Evolutionary conservation across 805 yeast genomes (phyloP), one percentile per base, ranked within the genome.

Genomic region (Teunomyces tritomae): DNA sequence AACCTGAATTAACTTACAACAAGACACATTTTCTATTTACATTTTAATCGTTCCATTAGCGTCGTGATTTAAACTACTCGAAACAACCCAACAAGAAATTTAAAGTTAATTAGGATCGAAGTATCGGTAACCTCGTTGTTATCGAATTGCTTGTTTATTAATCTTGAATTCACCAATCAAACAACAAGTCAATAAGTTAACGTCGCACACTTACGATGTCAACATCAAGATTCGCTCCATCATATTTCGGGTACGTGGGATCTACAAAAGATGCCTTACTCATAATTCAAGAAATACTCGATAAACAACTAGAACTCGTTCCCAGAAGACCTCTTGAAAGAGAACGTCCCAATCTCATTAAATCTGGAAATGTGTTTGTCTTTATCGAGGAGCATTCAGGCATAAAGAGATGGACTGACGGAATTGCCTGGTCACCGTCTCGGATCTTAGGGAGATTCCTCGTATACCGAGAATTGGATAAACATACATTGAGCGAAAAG

Each of bases 401-500:
- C 2, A 90, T 91, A 50, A 87, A 87, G 62, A 75, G 98, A 49
- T 91, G 98, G 98, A 91, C 98, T 1, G 98, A 91, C 60, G 96
- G 97, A n/a, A 80, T 88, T 10, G 74, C 91, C 10, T 91, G 98
- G 98, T 83, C 91, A 2, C 96, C 97, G 0, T 85, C 95, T 2
- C 74, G 97, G 43, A 89, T 91, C 34, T 74, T 89, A 26, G 96
- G 96, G 5, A 75, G 94, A 49, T 91, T 91, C 57, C 70, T 91
- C 29, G 84, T 91, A 8, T 91, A 91, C 64, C 78, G 96, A 26
- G 95, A 90, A 46, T 57, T 72, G 41, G 76, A 73, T 52, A 63
- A 65, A 29, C 64, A 63, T 6, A 73, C 79, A 0, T 55, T 71
- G 10, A 60, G 62, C 29, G 76, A 74, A 28, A 75, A 74, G 47